Evolutionary conservation across 345 rosid species (phyloP).

Genomic region (Hirschfeldia incana): DNA sequence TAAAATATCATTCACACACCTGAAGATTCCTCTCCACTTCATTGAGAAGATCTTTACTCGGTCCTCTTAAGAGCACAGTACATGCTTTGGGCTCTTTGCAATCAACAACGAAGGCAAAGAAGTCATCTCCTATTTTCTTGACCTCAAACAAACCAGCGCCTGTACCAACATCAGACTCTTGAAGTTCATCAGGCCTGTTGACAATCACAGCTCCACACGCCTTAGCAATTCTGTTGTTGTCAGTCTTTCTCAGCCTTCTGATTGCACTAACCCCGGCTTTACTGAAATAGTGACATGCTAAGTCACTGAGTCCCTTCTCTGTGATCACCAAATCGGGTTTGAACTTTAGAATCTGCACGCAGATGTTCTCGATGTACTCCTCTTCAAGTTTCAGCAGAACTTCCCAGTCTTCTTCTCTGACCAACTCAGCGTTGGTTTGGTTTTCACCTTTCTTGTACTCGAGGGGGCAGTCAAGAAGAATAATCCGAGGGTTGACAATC

Average conservation of each 20-base stretch:
- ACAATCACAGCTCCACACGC: constrained; percentile 96
- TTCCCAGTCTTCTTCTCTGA: constrained; percentile 92
- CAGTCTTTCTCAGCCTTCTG: constrained; percentile 87
- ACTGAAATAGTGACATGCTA: constrained; percentile 90
- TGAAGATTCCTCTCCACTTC: constrained; percentile 98
- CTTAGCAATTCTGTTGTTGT: constrained; percentile 94
- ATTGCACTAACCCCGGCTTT: constrained; percentile 96
- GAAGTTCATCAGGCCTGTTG: constrained; percentile 90
- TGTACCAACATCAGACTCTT: constrained; percentile 94
- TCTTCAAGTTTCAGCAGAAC: constrained; percentile 85
- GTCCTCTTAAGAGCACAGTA: constrained; percentile 87
- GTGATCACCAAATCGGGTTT: constrained; percentile 90
- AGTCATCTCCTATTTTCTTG: constrained; percentile 92
- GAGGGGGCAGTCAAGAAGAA: constrained; percentile 91
- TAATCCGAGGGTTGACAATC: constrained; percentile 77
- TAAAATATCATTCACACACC: constrained; percentile 43
- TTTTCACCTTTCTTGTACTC: constrained; percentile 99
- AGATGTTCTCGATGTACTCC: constrained; percentile 82
- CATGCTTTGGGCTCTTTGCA: constrained; percentile 97
- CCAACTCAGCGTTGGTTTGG: constrained; percentile 94
- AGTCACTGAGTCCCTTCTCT: constrained; percentile 96
- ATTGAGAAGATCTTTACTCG: constrained; percentile 96
- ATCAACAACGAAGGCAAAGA: constrained; percentile 83
- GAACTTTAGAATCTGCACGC: constrained; percentile 80
- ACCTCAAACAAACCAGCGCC: constrained; percentile 96